Evolutionary conservation across 2,329 filamentous ascomycete species (phyloP).

Genomic region (Ascochyta koolunga): DNA sequence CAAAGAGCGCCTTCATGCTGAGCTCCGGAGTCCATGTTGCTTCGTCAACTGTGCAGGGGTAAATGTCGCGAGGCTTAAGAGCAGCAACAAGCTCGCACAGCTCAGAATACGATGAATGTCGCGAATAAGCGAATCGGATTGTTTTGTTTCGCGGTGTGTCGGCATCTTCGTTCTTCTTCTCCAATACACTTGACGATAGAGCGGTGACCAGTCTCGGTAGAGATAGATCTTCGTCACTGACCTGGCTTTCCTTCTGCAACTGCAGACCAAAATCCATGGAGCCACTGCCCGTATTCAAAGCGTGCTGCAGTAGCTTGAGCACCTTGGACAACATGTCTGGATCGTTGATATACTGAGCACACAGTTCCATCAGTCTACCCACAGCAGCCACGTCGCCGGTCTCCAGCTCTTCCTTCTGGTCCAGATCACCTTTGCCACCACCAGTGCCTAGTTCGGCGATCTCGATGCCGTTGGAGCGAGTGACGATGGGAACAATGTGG

Average conservation of each 20-base stretch:
- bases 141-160: constrained; percentile 20
- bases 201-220: constrained; percentile 42
- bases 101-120: constrained; percentile 86
- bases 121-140: constrained; percentile 78
- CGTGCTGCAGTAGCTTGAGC: constrained; percentile 40
- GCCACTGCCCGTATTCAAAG: constrained; percentile 22
- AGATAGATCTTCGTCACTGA: constrained; percentile 33
- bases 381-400: constrained; percentile 56
- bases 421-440: constrained; percentile 77
- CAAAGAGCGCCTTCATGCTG: constrained; percentile 74
- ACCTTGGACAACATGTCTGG: constrained; percentile 45
- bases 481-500: constrained; percentile 79
- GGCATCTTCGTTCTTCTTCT: background rate
- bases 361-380: constrained; percentile 61
- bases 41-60: constrained; percentile 76
- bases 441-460: constrained; percentile 77
- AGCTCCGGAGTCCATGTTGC: constrained; percentile 66
- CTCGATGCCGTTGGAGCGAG: constrained; percentile 66
- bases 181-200: constrained; percentile 26
- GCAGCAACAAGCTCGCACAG: constrained; percentile 71
- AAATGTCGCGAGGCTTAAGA: constrained; percentile 77
- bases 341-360: constrained; percentile 47
- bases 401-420: constrained; percentile 70
- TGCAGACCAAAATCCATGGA: constrained; percentile 37
- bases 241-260: constrained; percentile 30